phyloP scores from a whole-genome alignment of 2,329 filamentous ascomycete species.

The Pseudocercospora cruenta region DNA sequence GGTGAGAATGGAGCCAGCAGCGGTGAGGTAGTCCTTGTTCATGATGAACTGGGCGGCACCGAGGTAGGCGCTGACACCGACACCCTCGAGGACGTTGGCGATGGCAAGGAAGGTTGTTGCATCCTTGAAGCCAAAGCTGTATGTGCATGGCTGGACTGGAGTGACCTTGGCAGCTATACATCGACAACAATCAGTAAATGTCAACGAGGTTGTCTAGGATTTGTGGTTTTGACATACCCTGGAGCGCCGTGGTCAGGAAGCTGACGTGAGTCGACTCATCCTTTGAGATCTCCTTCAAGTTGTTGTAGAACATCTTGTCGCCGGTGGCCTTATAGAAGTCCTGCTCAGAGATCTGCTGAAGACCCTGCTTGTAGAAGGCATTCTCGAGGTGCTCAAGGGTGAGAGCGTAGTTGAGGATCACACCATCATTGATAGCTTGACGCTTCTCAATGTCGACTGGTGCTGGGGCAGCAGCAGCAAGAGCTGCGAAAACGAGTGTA shows the following conservation, averaged over 20 bases:
- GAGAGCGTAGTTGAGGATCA: conserved; percentile 49
- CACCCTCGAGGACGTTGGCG: conserved; percentile 58
- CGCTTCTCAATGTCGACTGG: conserved; percentile 19
- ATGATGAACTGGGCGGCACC: conserved; percentile 63
- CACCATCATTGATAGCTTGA: conserved; percentile 23
- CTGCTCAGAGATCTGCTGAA: conserved; percentile 59
- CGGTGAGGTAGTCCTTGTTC: conserved; percentile 61
- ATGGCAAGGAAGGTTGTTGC: conserved; percentile 55
- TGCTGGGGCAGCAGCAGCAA: conserved; percentile 25
- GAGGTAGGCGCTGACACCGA: conserved; percentile 64
- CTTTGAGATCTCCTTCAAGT: conserved; percentile 58
- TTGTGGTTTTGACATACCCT: conserved; percentile 9
- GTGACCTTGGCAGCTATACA: conserved; percentile 48
- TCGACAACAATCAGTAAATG: background rate
- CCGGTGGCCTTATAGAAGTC: conserved; percentile 59
- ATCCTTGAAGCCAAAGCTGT: conserved; percentile 52
- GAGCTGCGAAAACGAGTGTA: conserved; percentile 26
- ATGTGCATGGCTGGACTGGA: conserved; percentile 59
- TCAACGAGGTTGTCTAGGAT: background rate
- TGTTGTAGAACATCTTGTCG: conserved; percentile 58
- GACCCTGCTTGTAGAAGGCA: conserved; percentile 64
- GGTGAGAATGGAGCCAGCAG: conserved; percentile 65
- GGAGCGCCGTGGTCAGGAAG: conserved; percentile 55
- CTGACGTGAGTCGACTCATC: conserved; percentile 64
- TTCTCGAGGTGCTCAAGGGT: conserved; percentile 58